Base-by-base conservation (phyloP, 306 rosid species). In the Quercus bicolor region DNA sequence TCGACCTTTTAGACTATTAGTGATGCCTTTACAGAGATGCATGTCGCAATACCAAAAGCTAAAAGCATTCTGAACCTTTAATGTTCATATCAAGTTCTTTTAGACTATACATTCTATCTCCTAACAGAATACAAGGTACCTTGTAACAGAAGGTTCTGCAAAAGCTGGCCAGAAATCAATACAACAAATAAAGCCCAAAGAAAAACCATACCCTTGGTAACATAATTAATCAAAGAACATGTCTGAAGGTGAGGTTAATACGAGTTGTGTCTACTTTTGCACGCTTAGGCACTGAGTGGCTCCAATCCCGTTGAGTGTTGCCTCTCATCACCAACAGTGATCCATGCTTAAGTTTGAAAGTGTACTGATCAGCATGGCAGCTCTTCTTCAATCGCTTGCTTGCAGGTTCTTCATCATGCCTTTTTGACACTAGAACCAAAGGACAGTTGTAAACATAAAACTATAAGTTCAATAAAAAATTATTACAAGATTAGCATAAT, bases 271-370 rank as follows among this genome's bases (percentile, higher is more conserved):
- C 98, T 4, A 86, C 89, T 83, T 85, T 95, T 52, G 90, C 87
- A 68, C 98, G 89, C 85, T 85, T 92, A 68, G 98, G 98, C 71
- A 92, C 91, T 1, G 97, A 95, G 83, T 90, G 99, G 68, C 90
- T 68, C 99, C 99, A 93, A 87, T 95, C 99, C 78, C 98, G 80
- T 83, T 95, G 99, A 12, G 96, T 92, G 84, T 90, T 81, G 43
- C 98, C 99, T 77, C 87, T 91, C 98, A 93, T 95, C 75, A 93
- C 92, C 87, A 93, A 77, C 73, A 95, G 90, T 6, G 97, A 92
- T 75, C 97, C 98, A 77, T 91, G 98, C 91, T 83, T 92, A 11
- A 91, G 96, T 48, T 77, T 87, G 70, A 91, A 95, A 0, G 93
- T 84, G 75, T 91, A 91, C 68, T 88, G 89, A 75, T 88, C 88